These are phyloP conservation scores for Globisporangium splendens DNA, from an alignment of 352 stramenopile species.

Conservation along the genomic window DNA sequence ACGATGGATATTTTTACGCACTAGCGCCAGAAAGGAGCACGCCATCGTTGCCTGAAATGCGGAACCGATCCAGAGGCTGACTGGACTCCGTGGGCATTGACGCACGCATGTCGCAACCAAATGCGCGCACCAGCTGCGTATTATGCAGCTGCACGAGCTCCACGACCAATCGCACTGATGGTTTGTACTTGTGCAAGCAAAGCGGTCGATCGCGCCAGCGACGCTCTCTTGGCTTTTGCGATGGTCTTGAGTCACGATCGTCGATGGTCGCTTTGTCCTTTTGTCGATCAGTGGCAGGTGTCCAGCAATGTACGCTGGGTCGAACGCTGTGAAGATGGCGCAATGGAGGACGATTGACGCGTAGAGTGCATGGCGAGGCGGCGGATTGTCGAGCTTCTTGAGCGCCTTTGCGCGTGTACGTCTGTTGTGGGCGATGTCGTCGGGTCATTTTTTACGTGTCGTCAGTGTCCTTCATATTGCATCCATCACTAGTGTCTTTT, in stretches of 20 bases:
- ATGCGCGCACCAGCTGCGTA: neutral
- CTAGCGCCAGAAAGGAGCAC: neutral
- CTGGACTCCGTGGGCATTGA: neutral
- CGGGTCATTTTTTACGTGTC: too few species aligned
- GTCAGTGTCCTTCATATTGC: too few species aligned
- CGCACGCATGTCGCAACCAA: neutral
- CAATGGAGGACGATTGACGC: too few species aligned
- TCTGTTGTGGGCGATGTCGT: too few species aligned
- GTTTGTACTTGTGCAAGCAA: too few species aligned
- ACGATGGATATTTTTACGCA: neutral
- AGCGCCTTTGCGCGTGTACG: too few species aligned
- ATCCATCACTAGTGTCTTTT: too few species aligned
- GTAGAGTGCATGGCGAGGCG: too few species aligned
- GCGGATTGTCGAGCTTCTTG: too few species aligned
- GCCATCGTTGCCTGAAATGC: neutral
- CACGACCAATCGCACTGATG: slow-evolving; percentile 62
- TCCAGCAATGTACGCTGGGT: slow-evolving; percentile 33
- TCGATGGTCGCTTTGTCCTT: slow-evolving; percentile 38
- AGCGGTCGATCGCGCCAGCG: slow-evolving; percentile 40
- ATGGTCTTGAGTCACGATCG: too few species aligned
- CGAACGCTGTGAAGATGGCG: slow-evolving; percentile 27
- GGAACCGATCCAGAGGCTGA: neutral
- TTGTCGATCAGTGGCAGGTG: slow-evolving; percentile 39
- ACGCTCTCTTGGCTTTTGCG: slow-evolving; percentile 41
- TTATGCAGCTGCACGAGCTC: slow-evolving; percentile 22